Evolutionary conservation across 192 early-diverging fungal species (phyloP).

Genomic region (Backusella mclennaniae): DNA sequence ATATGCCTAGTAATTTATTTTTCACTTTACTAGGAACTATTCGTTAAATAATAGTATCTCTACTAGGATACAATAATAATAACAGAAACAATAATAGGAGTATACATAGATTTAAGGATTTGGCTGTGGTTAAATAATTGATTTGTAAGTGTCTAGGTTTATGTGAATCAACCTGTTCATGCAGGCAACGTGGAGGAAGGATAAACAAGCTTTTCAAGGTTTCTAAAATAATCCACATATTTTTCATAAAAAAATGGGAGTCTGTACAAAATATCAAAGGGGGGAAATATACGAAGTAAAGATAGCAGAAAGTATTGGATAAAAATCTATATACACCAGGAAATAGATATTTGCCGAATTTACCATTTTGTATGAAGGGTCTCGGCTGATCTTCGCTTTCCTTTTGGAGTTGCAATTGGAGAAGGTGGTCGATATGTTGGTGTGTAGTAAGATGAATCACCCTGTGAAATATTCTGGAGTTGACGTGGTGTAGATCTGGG

Average conservation of each 20-base stretch:
- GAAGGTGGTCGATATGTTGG: constrained; percentile 24
- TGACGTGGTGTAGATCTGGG: neutral
- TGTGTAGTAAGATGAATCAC: neutral
- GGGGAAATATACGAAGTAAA: neutral
- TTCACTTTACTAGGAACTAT: neutral
- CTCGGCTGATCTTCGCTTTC: constrained; percentile 10
- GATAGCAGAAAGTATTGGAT: neutral
- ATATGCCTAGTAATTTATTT: neutral
- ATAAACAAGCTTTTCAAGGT: constrained; percentile 4
- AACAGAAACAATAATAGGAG: neutral
- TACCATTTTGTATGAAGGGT: neutral
- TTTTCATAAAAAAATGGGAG: neutral
- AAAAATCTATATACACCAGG: constrained; percentile 8
- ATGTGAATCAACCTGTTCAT: neutral
- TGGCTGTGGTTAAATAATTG: neutral
- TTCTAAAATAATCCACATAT: constrained; percentile 5
- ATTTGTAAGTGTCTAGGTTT: neutral
- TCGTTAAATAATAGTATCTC: neutral
- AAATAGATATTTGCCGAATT: neutral
- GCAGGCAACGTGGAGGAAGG: neutral
- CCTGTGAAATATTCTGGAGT: neutral
- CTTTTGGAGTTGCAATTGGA: constrained; percentile 27
- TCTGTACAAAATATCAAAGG: constrained; percentile 4
- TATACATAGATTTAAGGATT: neutral
- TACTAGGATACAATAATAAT: neutral